Base-by-base conservation (phyloP, 495 filamentous ascomycete species). In the Xylaria palmicola region DNA sequence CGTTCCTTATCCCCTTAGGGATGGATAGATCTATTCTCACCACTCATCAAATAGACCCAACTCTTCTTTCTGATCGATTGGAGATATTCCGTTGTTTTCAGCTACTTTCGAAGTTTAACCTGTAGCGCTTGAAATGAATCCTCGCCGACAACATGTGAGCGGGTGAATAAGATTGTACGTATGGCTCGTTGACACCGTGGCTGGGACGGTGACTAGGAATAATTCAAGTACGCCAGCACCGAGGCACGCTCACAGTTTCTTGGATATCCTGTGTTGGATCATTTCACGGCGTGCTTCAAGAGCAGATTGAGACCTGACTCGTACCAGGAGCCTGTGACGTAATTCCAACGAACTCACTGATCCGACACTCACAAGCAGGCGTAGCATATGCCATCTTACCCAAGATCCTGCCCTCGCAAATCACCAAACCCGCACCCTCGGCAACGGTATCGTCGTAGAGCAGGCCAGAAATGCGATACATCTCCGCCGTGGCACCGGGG, bases 1-100 rank as follows among this genome's bases (percentile, higher is more conserved):
- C 19, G 45, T 49, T 60, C 53, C 53, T 44, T 43, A 39, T 54
- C 15, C 32, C 30, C 20, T 29, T 15, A 40, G 51, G 51, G 36
- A 50, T 10, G 24, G 56, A 41, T 50, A 39, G 36, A 39, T 52
- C 36, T 52, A 41, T 34, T 43, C 37, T 36, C 47, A 17, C 27
- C 57, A 51, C 36, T 60, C 47, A 17, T 30, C 26, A 29, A 43
- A 60, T 52, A 52, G 26, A 43, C 5, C 13, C 12, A 49, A 29
- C 9, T 44, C 10, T 44, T 22, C 6, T 44, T 19, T 22, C 22
- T 22, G 17, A n/a, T n/a, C n/a, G n/a, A n/a, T n/a, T n/a, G n/a
- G n/a, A n/a, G n/a, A n/a, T n/a, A n/a, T n/a, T n/a, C n/a, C n/a
- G n/a, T n/a, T n/a, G n/a, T n/a, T n/a, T n/a, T n/a, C n/a, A n/a